Evolutionary conservation across 805 yeast genomes (phyloP), one percentile per base, ranked within the genome.

Genomic region (Tetrapisispora namnaoensis): DNA sequence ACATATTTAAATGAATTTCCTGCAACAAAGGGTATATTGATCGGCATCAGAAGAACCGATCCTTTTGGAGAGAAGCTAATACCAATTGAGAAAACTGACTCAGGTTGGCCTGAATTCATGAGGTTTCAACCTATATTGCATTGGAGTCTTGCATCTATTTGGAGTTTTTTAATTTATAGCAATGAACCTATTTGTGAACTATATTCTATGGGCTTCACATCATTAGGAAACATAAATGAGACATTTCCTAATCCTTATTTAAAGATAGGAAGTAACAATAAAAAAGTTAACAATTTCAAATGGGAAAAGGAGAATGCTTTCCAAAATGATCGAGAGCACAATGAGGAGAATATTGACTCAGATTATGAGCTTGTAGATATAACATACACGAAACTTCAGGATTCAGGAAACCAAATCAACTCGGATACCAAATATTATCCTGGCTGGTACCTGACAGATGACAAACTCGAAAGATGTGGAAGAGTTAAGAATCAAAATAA

Each of bases 31-130:
- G 83, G 91, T 2, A 81, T 93, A 0, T 73, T 91, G 27, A 91
- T 93, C 4, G 99, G 99, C 0, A 86, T 88, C 30, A 73, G 99
- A 48, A 74, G 84, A 49, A 79, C 87, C 2, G 99, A 93, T 62
- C 98, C 99, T 0, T 86, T 75, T 65, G 93, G 95, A 0, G 70
- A 69, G 2, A 55, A 69, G 20, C 69, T 91, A 42, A 52, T 69
- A 27, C 73, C 76, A 42, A 75, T 86, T 46, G 95, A 88, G 60
- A 66, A 60, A 37, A 93, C 99, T 0, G 96, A 91, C 60, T 82
- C 81, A 50, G 81, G 88, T 50, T 93, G 98, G 98, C 99, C 99
- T 4, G 69, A 73, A 27, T 91, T 93, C 61, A 67, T 82, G 53
- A 68, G 99, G 45, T 71, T 90, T 4, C 95, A 90, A 59, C 98